Base-by-base conservation (phyloP, 371 early-diverging fungal genomes). In the Circinella umbellata region DNA sequence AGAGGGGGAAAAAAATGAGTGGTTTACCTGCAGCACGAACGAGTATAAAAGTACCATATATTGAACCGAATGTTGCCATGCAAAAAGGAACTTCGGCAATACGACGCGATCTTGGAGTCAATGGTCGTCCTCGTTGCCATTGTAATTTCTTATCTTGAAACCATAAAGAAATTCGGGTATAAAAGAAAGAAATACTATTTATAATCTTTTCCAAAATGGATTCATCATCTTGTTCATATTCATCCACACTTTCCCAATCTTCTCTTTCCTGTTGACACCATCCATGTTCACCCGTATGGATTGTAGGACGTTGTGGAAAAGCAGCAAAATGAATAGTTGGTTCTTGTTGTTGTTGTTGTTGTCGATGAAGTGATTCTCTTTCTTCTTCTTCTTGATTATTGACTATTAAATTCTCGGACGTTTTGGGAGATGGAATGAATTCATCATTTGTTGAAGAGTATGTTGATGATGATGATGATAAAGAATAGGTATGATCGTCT, bases 31-130 rank as follows among this genome's bases (percentile, higher is more conserved):
- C 48, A 18, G 67, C 51, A 46, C 72, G 72, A 11, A 72, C 48
- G 14, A 68, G 64, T 42, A 68, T 67, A 64, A 68, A 72, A n/a
- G 64, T 68, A 6, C 61, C 68, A 54, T 72, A 72, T 51, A 72
- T 68, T 15, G 68, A 53, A 37, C 64, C 37, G 53, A 68, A 68
- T 11, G 72, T 36, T 15, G 72, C 72, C 39, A 68, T 61, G 35
- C 68, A 61, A 36, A 72, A 72, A 27, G 72, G 72, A 1, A 65
- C 39, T 35, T 72, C 72, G 13, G 64, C 64, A 20, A 63, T 48
- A 20, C 42, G 53, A 17, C 37, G 20, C 9, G 66, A 47, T 66
- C 59, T 37, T 6, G 47, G 17, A 47, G 27, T 35, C 1, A 38
- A 27, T 47, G 51, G 70, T 35, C 48, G 64, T 15, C 60, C 61